Evolutionary conservation across 306 rosid genomes (phyloP), one percentile per base, ranked within the genome.

Genomic region (Quercus gilva): DNA sequence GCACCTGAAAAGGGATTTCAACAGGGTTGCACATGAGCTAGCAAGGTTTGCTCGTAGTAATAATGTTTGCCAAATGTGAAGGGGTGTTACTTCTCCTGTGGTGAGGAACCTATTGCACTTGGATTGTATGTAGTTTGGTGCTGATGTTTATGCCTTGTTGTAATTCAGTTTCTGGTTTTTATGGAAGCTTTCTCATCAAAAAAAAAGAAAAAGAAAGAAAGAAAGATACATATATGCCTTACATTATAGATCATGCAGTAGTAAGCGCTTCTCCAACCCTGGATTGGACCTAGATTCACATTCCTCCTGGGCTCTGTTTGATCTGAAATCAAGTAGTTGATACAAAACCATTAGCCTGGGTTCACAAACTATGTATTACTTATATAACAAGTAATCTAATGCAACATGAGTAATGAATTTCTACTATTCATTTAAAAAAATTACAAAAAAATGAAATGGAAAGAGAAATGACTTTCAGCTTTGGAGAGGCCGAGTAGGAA

Each of bases 201-300:
- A 25, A 25, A 25, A 1, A 25, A 25, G 1, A 25, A 25, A 25
- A n/a, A n/a, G n/a, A n/a, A n/a, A n/a, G n/a, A n/a, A n/a, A n/a
- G 45, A 37, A 8, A 37, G 45, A 37, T 37, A 7, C 45, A 49
- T 11, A 49, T 49, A 49, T 12, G 53, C 17, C 56, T 82, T 86
- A 86, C 92, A 68, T 56, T 53, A 45, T 80, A 67, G 43, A 2
- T 1, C 71, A 88, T 1, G 83, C 97, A 89, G 55, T 29, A 86
- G 85, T 80, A 91, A 74, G 91, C 91, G 49, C 91, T 89, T 81
- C 82, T 70, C 88, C 88, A 86, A 25, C 69, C 1, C 51, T 18
- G 53, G 51, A 75, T 77, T 26, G 90, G 88, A 51, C 83, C 63
- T 49, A 88, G 71, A 76, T 91, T 91, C 14, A 13, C 77, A 60